phyloP scores from a whole-genome alignment of 2,329 filamentous ascomycete genomes.

The Sclerotinia spermophila region DNA sequence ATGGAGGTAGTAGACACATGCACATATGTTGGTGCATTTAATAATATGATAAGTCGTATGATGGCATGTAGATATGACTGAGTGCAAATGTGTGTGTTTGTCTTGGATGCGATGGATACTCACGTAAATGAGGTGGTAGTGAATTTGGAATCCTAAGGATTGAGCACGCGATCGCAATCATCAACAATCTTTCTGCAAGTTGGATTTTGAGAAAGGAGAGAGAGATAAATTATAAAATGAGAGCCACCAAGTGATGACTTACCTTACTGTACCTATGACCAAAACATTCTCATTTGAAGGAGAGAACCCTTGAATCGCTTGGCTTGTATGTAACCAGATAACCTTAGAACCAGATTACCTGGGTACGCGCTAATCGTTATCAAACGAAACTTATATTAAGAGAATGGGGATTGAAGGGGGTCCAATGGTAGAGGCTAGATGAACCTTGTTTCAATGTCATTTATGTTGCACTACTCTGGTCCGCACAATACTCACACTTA shows the following conservation, averaged over 20 bases:
- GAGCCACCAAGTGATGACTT: slow-evolving; percentile 3
- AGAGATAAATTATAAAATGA: not conserved
- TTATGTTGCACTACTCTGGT: not conserved
- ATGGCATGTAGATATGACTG: not conserved
- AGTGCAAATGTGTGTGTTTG: not conserved
- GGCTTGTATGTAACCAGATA: not conserved
- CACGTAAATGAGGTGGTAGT: not conserved
- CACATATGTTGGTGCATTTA: slow-evolving; percentile 7
- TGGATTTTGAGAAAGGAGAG: not conserved
- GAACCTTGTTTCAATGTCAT: slow-evolving; percentile 3
- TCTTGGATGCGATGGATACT: not conserved
- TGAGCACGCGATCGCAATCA: slow-evolving; percentile 2
- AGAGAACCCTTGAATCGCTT: not conserved
- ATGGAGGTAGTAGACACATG: slow-evolving; percentile 18
- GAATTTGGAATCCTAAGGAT: not conserved
- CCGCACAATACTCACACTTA: not conserved
- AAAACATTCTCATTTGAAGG: not conserved
- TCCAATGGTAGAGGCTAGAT: not conserved
- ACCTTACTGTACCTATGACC: not conserved
- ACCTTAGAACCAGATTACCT: not conserved
- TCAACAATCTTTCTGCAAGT: not conserved
- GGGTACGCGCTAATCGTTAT: not conserved
- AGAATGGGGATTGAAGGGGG: not conserved
- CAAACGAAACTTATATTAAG: not conserved
- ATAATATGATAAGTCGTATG: not conserved